Evolutionary conservation across 2,329 filamentous ascomycete species (phyloP).

Genomic region (Colletotrichum limetticola): DNA sequence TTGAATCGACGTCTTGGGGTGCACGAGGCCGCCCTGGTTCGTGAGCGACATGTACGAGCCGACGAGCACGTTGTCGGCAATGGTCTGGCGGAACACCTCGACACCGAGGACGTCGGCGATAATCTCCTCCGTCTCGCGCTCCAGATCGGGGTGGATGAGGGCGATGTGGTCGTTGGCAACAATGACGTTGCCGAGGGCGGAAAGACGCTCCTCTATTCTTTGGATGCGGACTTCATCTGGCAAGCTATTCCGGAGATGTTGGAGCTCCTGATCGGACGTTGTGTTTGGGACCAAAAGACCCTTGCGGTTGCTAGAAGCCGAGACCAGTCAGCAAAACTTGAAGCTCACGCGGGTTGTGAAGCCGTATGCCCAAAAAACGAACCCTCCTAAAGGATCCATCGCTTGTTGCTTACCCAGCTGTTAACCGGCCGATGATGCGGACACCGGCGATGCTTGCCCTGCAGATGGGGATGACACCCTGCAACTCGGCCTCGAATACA

Average conservation of each 20-base stretch:
- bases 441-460: slow-evolving; percentile 97
- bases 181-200: slow-evolving; percentile 96
- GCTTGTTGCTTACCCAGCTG: slow-evolving; percentile 75
- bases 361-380: background rate
- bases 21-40: slow-evolving; percentile 96
- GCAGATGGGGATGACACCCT: slow-evolving; percentile 97
- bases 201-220: slow-evolving; percentile 96
- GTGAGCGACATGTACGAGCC: slow-evolving; percentile 96
- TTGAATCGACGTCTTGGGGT: slow-evolving; percentile 96
- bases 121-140: slow-evolving; percentile 98
- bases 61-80: slow-evolving; percentile 96
- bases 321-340: slow-evolving; percentile 26
- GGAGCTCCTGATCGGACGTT: slow-evolving; percentile 97
- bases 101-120: slow-evolving; percentile 93
- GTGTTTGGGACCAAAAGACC: slow-evolving; percentile 95
- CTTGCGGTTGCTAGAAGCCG: slow-evolving; percentile 80
- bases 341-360: background rate
- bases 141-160: slow-evolving; percentile 93
- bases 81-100: slow-evolving; percentile 92
- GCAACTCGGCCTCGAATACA: slow-evolving; percentile 96
- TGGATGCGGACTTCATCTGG: slow-evolving; percentile 94
- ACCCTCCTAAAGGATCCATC: background rate
- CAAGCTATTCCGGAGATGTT: slow-evolving; percentile 94
- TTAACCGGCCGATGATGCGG: slow-evolving; percentile 94
- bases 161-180: slow-evolving; percentile 97